Percentiles rank a stretch among this genome's conserved stretches.
Conservation (phyloP, 2,329 filamentous ascomycete species). For the Colletotrichum sp. region DNA sequence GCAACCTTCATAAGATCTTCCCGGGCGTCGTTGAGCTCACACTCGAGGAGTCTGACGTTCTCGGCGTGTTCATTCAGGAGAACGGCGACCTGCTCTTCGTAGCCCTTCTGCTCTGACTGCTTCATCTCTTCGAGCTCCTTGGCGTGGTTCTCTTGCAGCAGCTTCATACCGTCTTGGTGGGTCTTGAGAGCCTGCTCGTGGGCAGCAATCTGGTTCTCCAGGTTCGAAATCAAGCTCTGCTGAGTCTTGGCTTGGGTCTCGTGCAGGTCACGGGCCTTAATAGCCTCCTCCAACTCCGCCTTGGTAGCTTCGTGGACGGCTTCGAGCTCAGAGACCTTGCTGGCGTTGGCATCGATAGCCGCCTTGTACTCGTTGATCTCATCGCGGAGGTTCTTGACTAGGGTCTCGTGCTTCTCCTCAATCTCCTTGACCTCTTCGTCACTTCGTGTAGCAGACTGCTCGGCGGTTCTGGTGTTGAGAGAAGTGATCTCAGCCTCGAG, state of each 20-base stretch:
- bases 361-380: constrained; percentile 84
- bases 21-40: constrained; percentile 68
- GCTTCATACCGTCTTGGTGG: constrained; percentile 55
- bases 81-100: constrained; percentile 61
- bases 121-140: constrained; percentile 56
- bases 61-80: constrained; percentile 67
- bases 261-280: constrained; percentile 61
- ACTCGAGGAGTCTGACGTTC: constrained; percentile 59
- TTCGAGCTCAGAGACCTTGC: constrained; percentile 77
- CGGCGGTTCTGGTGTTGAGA: constrained; percentile 56
- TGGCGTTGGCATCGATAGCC: constrained; percentile 70
- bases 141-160: constrained; percentile 54
- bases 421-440: constrained; percentile 52
- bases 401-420: constrained; percentile 60
- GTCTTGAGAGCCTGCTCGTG: constrained; percentile 63
- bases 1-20: constrained; percentile 70
- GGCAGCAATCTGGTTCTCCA: constrained; percentile 64
- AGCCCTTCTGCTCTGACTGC: constrained; percentile 54
- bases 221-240: constrained; percentile 51
- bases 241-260: constrained; percentile 48
- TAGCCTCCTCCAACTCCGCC: constrained; percentile 70
- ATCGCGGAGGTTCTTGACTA: constrained; percentile 66
- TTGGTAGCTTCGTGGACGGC: constrained; percentile 70
- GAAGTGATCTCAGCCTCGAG: constrained; percentile 66
- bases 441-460: constrained; percentile 43